Evolutionary conservation across 192 early-diverging fungal genomes (phyloP).

Genomic region (Backusella tarrabulga): DNA sequence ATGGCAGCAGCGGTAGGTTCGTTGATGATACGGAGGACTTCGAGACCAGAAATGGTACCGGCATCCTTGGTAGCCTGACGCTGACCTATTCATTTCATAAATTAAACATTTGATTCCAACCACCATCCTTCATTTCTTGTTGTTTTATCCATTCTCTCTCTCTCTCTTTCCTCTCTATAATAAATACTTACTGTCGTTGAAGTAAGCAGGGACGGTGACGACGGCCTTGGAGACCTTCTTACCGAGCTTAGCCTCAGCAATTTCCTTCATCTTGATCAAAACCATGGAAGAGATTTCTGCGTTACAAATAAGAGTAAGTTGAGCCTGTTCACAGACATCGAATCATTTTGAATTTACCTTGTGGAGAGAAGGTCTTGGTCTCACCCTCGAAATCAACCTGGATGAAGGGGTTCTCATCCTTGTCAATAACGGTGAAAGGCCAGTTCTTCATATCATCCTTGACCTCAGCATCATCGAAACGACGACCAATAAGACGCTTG

Average conservation of each 20-base stretch:
- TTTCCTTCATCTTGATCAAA: conserved; percentile 71
- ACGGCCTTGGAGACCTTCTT: conserved; percentile 70
- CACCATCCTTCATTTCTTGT: too few species aligned
- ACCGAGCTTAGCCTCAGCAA: conserved; percentile 58
- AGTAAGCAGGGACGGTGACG: conserved; percentile 79
- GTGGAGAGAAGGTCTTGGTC: conserved; percentile 75
- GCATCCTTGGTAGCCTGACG: conserved; percentile 93
- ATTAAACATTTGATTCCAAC: too few species aligned
- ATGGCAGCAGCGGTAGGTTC: too few species aligned
- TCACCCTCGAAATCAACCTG: conserved; percentile 85
- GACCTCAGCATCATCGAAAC: conserved; percentile 81
- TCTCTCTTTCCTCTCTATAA: too few species aligned
- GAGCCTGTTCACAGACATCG: too few species aligned
- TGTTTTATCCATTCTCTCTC: too few species aligned
- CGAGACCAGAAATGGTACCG: conserved; percentile 80
- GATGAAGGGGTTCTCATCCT: conserved; percentile 68
- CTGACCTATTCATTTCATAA: conserved; percentile 51
- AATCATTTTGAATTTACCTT: conserved; percentile 42
- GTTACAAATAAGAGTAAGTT: background rate
- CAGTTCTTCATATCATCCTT: conserved; percentile 81
- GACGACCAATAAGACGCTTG: conserved; percentile 89
- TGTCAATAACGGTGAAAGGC: conserved; percentile 79
- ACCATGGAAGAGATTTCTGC: conserved; percentile 74
- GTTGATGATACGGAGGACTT: too few species aligned
- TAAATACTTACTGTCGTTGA: conserved; percentile 68